A percentile compares a stretch with the other conserved stretches of the same genome.
phyloP scores from a whole-genome alignment of 2,329 filamentous ascomycete genomes.

The Penicillium occitanis region DNA sequence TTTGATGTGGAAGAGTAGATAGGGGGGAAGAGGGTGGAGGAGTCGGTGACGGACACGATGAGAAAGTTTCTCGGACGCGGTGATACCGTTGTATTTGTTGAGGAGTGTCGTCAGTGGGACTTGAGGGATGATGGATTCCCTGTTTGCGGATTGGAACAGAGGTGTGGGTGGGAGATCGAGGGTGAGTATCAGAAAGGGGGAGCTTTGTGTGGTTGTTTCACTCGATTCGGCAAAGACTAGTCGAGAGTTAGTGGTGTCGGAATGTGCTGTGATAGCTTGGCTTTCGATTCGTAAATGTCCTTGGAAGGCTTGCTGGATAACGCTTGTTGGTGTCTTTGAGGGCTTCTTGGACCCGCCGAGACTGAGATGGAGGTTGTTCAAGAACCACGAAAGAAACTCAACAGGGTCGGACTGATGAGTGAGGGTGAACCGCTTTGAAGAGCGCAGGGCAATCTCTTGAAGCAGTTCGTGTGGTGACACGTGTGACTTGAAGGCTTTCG shows the following conservation, averaged over 20 bases:
- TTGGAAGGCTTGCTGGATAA: conserved; percentile 91
- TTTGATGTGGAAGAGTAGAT: conserved; percentile 91
- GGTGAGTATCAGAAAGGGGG: conserved; percentile 86
- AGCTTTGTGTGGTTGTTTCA: conserved; percentile 71
- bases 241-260: conserved; percentile 75
- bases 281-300: conserved; percentile 89
- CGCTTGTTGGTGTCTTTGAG: conserved; percentile 63
- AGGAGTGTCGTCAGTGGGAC: conserved; percentile 75
- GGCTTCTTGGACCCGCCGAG: conserved; percentile 89
- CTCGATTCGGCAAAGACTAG: conserved; percentile 91
- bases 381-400: conserved; percentile 95
- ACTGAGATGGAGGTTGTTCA: conserved; percentile 90
- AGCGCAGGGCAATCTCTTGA: conserved; percentile 87
- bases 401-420: conserved; percentile 92
- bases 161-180: conserved; percentile 89
- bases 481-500: conserved; percentile 91
- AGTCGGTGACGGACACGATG: conserved; percentile 87
- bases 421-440: conserved; percentile 88
- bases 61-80: conserved; percentile 82
- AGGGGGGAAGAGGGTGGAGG: conserved; percentile 86
- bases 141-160: conserved; percentile 91
- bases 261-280: conserved; percentile 87
- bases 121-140: conserved; percentile 89
- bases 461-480: conserved; percentile 96
- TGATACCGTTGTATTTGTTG: conserved; percentile 87